Conservation (phyloP, 2,329 filamentous ascomycete genomes). For the Exophiala aquamarina region DNA sequence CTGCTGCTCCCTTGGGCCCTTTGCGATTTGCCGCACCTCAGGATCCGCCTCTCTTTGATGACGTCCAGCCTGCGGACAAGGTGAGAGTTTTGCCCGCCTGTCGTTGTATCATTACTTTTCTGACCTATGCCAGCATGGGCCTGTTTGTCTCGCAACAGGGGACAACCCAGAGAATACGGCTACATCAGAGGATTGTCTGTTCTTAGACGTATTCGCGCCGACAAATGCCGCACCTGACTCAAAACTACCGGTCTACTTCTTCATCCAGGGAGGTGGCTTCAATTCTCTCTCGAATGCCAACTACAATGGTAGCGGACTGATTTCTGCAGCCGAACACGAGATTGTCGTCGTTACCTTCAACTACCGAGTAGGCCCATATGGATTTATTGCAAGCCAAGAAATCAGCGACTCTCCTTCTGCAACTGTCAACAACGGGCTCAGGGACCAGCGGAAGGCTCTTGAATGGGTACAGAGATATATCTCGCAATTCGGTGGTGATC, state of each 20-base stretch:
- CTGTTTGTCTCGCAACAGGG: constrained; percentile 66
- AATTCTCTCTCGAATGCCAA: constrained; percentile 59
- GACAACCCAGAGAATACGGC: constrained; percentile 60
- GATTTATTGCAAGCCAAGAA: constrained; percentile 65
- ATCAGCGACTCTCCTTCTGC: constrained; percentile 42
- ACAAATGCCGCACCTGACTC: constrained; percentile 36
- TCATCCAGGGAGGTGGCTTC: constrained; percentile 64
- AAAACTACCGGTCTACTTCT: constrained; percentile 64
- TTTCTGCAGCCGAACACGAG: constrained; percentile 56
- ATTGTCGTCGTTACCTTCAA: constrained; percentile 73
- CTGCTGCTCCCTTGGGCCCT: constrained; percentile 64
- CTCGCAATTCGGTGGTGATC: constrained; percentile 66
- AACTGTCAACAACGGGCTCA: constrained; percentile 65
- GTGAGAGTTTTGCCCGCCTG: no score
- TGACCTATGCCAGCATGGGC: constrained; percentile 34
- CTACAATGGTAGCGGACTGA: constrained; percentile 62
- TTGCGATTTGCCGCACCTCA: constrained; percentile 67
- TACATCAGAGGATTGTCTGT: constrained; percentile 45
- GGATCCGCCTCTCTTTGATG: constrained; percentile 54
- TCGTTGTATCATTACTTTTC: neutral
- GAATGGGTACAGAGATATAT: constrained; percentile 71
- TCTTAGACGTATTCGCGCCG: constrained; percentile 43
- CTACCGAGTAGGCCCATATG: constrained; percentile 73
- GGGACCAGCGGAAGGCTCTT: constrained; percentile 68
- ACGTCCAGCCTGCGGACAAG: constrained; percentile 45